Evolutionary conservation across 2,329 filamentous ascomycete genomes (phyloP), one percentile per base, ranked within the genome.

Genomic region (Botrytis cinerea): DNA sequence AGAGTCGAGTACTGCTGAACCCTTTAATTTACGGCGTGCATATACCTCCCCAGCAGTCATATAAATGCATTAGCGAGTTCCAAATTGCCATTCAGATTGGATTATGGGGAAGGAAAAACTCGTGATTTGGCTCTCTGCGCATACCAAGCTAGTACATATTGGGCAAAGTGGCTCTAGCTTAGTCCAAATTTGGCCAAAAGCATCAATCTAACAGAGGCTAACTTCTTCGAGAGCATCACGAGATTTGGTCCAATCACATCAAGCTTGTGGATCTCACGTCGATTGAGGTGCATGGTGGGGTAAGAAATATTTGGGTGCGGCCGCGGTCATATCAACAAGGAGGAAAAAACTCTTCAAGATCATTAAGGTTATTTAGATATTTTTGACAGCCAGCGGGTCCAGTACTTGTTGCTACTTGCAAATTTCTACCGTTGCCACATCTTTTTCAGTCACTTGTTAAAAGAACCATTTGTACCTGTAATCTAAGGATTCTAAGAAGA

Each of bases 331-430:
- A 43, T n/a, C 60, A n/a, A 62, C 57, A 59, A 40, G 38, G 40
- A 64, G 43, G 22, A 63, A 40, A 63, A 63, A 63, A 28, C 61
- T 64, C 61, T 64, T 64, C 59, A 38, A 61, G 35, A 40, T 38
- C 59, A 61, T 14, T 60, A 35, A 22, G 32, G 57, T 35, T 32
- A 35, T 60, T 40, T 22, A n/a, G 38, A 25, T 62, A 62, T 40
- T 40, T 38, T 62, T n/a, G 59, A 61, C 59, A 61, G 12, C 59
- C 25, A 38, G 59, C 22, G 38, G 38, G 38, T 14, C 60, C 38
- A 9, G 28, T 43, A 28, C 28, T 63, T 20, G 60, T 63, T 45
- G 4, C 7, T 62, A 43, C 16, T 62, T 62, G 38, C 38, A 43
- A 62, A 62, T 16, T 35, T 18, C 43, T 38, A 12, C n/a, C 1